Base-by-base conservation (phyloP, 2,329 filamentous ascomycete genomes). In the Aspergillus ibericus region DNA sequence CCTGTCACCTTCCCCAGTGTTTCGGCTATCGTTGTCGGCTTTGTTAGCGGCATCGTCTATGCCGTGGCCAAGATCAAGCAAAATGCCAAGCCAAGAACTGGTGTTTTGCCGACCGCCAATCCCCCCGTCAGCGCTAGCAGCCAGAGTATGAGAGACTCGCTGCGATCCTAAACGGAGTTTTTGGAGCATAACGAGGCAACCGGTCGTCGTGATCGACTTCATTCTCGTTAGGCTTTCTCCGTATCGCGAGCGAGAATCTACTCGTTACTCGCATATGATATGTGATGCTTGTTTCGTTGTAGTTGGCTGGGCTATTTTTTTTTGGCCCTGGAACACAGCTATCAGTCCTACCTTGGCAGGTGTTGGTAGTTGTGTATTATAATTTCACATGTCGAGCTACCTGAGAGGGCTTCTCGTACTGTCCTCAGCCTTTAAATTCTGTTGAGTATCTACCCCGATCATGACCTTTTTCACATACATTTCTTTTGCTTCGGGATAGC, bases 1-100 rank as follows among this genome's bases (percentile, higher is more conserved):
- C 93, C 95, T 0, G 90, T 96, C 68, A 98, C 95, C 0, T 85
- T 97, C 62, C 92, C 92, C 68, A 95, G 91, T 72, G 91, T 96
- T 10, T 91, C 91, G 20, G 95, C 95, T 68, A 98, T 99, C 70
- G 82, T 88, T 61, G 84, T 99, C 59, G 95, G 93, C 35, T 98
- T 97, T 76, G 78, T 98, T 67, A 95, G 90, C 68, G 95, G 95
- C 65, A 85, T 98, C 56, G 91, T 99, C 20, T 99, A 96, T 68
- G 84, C 95, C 4, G 84, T 92, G 70, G 88, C 92, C 65, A 96
- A 96, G 82, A 83, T 96, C 64, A 88, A 90, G 77, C 90, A 96
- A 77, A 86, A 85, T 58, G 83, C 83, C 66, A 81, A 85, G 69
- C 82, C 82, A 42, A 88, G 88, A 78, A 87, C 84, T 69, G 81